phyloP scores from a whole-genome alignment of 2,329 filamentous ascomycete species.

The Hymenoscyphus albidus region DNA sequence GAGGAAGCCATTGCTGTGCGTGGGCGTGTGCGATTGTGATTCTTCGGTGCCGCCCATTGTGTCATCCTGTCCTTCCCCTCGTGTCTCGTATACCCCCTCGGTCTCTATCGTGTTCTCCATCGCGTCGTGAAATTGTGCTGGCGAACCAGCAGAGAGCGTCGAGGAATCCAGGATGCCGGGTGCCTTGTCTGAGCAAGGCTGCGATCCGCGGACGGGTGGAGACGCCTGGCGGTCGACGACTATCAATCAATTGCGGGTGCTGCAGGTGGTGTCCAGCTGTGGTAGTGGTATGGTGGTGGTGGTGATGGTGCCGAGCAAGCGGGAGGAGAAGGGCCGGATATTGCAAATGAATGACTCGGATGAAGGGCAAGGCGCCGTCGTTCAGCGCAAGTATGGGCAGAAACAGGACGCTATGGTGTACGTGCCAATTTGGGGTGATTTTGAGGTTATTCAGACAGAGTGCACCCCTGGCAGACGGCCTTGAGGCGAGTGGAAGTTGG shows the following conservation, averaged over 20 bases:
- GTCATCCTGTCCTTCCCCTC: conserved; percentile 30
- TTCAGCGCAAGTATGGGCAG: not conserved
- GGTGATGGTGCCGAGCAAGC: conserved; percentile 4
- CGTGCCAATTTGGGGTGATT: conserved; percentile 11
- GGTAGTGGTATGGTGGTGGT: conserved; percentile 4
- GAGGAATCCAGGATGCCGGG: conserved; percentile 50
- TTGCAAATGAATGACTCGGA: conserved; percentile 3
- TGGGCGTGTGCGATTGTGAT: conserved; percentile 31
- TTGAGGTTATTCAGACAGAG: conserved; percentile 30
- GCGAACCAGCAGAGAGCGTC: conserved; percentile 45
- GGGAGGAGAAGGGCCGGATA: not conserved
- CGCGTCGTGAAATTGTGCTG: conserved; percentile 51
- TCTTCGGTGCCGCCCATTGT: conserved; percentile 32
- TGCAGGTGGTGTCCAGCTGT: no score
- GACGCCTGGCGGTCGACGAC: not conserved
- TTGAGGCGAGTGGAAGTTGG: conserved; percentile 2
- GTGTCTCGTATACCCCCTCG: conserved; percentile 43
- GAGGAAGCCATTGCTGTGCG: conserved; percentile 22
- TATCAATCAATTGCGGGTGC: not conserved
- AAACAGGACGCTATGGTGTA: not conserved
- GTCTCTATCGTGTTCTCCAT: conserved; percentile 44
- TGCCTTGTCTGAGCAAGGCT: conserved; percentile 17
- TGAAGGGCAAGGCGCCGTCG: not conserved
- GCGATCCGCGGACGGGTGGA: conserved; percentile 5
- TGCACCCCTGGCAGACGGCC: conserved; percentile 17